Percentiles rank a stretch among this genome's conserved stretches.
Evolutionary conservation across 805 yeast species (phyloP).

Genomic region (Candida jianshihensis): DNA sequence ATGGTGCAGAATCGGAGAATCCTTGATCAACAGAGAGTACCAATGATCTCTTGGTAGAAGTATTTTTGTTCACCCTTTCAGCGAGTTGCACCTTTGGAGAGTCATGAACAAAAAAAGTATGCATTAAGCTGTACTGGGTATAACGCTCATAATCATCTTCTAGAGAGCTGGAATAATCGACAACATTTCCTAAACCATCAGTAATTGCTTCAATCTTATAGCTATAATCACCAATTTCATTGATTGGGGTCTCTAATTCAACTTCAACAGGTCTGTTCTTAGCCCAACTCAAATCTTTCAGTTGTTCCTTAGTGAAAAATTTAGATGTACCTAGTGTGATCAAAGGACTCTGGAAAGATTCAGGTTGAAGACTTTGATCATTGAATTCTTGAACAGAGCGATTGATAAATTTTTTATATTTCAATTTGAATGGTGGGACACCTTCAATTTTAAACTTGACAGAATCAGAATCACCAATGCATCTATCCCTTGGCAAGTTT

Average conservation of each 20-base stretch:
- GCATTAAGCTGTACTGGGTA: constrained; percentile 30
- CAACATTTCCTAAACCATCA: constrained; percentile 61
- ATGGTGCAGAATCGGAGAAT: constrained; percentile 26
- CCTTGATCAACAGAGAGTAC: constrained; percentile 25
- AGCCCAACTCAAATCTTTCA: constrained; percentile 36
- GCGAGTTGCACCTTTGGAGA: constrained; percentile 44
- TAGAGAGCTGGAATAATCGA: constrained; percentile 32
- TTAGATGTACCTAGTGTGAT: constrained; percentile 25
- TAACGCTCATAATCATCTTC: constrained; percentile 21
- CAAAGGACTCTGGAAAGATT: constrained; percentile 44
- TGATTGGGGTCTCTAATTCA: constrained; percentile 34
- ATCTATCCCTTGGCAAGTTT: constrained; percentile 36
- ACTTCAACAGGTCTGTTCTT: constrained; percentile 36
- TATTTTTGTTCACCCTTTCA: constrained; percentile 29
- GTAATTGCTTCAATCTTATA: constrained; percentile 51
- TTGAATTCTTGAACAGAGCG: constrained; percentile 27
- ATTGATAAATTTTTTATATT: constrained; percentile 42
- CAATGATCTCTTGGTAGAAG: constrained; percentile 33
- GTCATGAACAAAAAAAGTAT: constrained; percentile 46
- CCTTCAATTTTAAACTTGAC: constrained; percentile 56
- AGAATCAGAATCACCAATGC: constrained; percentile 54
- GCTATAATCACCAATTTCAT: constrained; percentile 44
- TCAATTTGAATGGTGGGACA: constrained; percentile 66
- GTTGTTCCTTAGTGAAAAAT: constrained; percentile 25
- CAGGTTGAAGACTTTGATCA: constrained; percentile 45